Conservation (phyloP, 768 basidiomycete species). For the Lactarius deliciosus region DNA sequence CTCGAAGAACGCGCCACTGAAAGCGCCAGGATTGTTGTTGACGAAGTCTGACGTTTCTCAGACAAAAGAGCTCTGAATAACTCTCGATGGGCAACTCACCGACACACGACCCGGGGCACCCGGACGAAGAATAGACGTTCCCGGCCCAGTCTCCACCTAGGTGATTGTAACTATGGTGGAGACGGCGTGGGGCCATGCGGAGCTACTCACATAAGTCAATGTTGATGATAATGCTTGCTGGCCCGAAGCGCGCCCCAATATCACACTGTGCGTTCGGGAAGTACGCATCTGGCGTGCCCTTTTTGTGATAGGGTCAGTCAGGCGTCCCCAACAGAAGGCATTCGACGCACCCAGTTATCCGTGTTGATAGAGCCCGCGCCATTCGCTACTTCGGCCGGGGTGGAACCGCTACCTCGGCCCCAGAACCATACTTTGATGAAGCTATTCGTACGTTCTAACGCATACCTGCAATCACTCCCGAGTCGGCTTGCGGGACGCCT, state of each 20-base stretch:
- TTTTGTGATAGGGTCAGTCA: neutral
- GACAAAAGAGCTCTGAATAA: neutral
- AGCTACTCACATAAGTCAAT: conserved; percentile 30
- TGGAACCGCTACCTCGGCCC: conserved; percentile 33
- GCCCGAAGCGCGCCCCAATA: conserved; percentile 36
- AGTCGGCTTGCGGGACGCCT: neutral
- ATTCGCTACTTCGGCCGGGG: conserved; percentile 23
- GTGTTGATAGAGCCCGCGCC: conserved; percentile 29
- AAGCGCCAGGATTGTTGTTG: conserved; percentile 23
- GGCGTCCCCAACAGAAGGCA: neutral
- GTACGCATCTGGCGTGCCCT: conserved; percentile 31
- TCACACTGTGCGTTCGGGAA: conserved; percentile 38
- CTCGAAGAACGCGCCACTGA: conserved; percentile 25
- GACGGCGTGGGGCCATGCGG: neutral
- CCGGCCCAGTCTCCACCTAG: conserved; percentile 31
- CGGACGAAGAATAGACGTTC: conserved; percentile 24
- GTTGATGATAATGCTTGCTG: conserved; percentile 33
- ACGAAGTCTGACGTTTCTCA: conserved; percentile 16
- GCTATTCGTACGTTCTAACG: conserved; percentile 33
- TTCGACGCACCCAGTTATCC: conserved; percentile 28
- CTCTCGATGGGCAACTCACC: conserved; percentile 17
- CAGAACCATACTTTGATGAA: conserved; percentile 42
- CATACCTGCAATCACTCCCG: conserved; percentile 32
- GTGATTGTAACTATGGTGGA: neutral
- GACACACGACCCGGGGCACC: conserved; percentile 28